phyloP scores from a whole-genome alignment of 768 basidiomycete species.

The Pulveroboletus frians region DNA sequence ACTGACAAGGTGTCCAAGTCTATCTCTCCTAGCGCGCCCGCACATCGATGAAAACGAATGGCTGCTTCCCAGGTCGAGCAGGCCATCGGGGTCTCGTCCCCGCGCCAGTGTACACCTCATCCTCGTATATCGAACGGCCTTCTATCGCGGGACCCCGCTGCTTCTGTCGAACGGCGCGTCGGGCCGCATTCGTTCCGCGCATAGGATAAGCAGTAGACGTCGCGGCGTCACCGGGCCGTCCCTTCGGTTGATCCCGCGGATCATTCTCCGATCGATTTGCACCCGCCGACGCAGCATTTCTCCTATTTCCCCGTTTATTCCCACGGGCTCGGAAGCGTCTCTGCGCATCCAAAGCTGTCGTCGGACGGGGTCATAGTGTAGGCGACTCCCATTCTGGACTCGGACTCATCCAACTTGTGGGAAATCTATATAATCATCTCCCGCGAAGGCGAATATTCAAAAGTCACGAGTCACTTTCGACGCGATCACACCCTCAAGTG shows the following conservation, averaged over 20 bases:
- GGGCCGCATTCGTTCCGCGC: constrained; percentile 8
- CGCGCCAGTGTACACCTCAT: constrained; percentile 8
- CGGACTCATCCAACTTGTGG: neutral
- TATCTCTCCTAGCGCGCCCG: neutral
- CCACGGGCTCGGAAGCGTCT: constrained; percentile 6
- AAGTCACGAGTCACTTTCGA: too few species aligned
- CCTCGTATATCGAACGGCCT: constrained; percentile 11
- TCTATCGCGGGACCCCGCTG: constrained; percentile 1
- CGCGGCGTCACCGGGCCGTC: constrained; percentile 7
- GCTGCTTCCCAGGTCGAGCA: neutral
- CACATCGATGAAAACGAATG: constrained; percentile 21
- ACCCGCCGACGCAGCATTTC: constrained; percentile 9
- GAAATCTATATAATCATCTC: neutral
- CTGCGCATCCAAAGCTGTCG: constrained; percentile 1
- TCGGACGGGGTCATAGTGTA: constrained; percentile 10
- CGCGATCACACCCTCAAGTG: too few species aligned
- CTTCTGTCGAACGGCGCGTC: constrained; percentile 5
- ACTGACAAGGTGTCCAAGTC: constrained; percentile 1
- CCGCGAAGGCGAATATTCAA: constrained; percentile 1
- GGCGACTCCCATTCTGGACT: constrained; percentile 18
- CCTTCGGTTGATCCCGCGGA: constrained; percentile 16
- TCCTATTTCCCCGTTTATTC: neutral
- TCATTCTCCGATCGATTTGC: constrained; percentile 21
- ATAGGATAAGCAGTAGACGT: constrained; percentile 8
- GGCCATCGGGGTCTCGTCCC: constrained; percentile 10